These are phyloP conservation scores for Odontarrhena argentea DNA, from an alignment of 345 rosid species.

Conservation along the genomic window DNA sequence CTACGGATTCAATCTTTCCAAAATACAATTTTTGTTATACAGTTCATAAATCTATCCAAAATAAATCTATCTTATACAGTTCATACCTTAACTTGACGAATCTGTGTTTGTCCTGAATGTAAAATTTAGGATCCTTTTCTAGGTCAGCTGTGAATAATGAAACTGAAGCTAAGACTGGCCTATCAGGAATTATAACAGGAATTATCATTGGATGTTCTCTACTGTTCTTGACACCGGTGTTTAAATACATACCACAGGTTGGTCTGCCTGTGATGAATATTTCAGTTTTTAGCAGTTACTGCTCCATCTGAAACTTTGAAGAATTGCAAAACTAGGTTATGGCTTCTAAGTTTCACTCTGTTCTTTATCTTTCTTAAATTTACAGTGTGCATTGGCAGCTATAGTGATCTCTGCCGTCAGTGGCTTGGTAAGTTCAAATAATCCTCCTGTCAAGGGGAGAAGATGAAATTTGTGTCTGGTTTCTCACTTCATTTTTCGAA, in stretches of 20 bases:
- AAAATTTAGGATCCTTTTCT: constrained; percentile 82
- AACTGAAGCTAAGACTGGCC: constrained; percentile 90
- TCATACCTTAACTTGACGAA: constrained; percentile 22
- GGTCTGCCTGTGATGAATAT: constrained; percentile 39
- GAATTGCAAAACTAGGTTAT: constrained; percentile 7
- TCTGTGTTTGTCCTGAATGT: constrained; percentile 37
- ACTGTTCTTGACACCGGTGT: constrained; percentile 80
- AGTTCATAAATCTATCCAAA: neutral
- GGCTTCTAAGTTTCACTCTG: constrained; percentile 37
- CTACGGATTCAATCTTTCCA: neutral
- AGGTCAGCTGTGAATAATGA: constrained; percentile 95
- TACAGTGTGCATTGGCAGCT: constrained; percentile 97
- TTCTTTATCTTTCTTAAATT: constrained; percentile 31
- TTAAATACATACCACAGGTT: constrained; percentile 92
- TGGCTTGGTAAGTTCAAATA: constrained; percentile 70
- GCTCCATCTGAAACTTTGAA: constrained; percentile 15
- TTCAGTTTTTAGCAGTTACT: constrained; percentile 21
- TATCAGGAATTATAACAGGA: constrained; percentile 84
- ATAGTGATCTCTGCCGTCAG: constrained; percentile 93
- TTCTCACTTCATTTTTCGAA: constrained; percentile 25
- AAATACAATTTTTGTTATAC: neutral
- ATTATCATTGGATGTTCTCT: constrained; percentile 82
- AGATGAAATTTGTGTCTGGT: neutral
- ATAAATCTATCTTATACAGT: constrained; percentile 1
- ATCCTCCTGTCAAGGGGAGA: constrained; percentile 13